Base-by-base conservation (phyloP, 192 early-diverging fungal species). In the Gaertneriomyces sp. region DNA sequence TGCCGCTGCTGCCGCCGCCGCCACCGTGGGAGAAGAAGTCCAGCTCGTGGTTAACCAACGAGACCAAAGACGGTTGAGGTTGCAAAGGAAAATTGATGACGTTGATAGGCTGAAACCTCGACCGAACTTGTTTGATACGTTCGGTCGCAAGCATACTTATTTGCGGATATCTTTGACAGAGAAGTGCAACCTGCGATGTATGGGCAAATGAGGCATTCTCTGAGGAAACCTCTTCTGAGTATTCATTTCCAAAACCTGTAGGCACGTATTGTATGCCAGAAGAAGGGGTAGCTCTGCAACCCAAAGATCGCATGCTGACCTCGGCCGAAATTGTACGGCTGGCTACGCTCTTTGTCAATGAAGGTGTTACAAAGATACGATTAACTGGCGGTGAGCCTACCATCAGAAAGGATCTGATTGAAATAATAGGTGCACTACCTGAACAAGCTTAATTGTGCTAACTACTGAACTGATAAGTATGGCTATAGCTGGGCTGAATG, bases 371-470 rank as follows among this genome's bases (percentile, higher is more conserved):
- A 45, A 98, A 98, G 79, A 96, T 98, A 61, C 82, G 94, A 50
- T 73, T 98, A 44, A 98, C 96, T 0, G 96, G 96, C 55, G 96
- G 96, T 4, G 96, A 98, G 68, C 96, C 96, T 3, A 96, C 94
- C 1, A 84, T 98, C 39, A 82, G 96, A 61, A 89, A 87, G 54
- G 96, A 98, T 65, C 85, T 98, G 50, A 71, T 91, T 11, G 87
- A 94, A 19, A 78, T 98, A 17, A 86, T 98, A 20, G 85, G 86
- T 89, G 76, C 33, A 74, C 19, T 38, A 14, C 42, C 41, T 12
- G 53, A 16, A 33, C 10, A 55, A 33, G 12, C 53, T 33, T 33
- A 33, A 33, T 33, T 33, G 25, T 33, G 25, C 25, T 33, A 33
- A 33, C 25, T 33, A 33, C 25, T 33, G 25, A 33, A 33, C 25